Evolutionary conservation across 306 rosid species (phyloP), one percentile per base, ranked within the genome.

Genomic region (Fagus sylvatica): DNA sequence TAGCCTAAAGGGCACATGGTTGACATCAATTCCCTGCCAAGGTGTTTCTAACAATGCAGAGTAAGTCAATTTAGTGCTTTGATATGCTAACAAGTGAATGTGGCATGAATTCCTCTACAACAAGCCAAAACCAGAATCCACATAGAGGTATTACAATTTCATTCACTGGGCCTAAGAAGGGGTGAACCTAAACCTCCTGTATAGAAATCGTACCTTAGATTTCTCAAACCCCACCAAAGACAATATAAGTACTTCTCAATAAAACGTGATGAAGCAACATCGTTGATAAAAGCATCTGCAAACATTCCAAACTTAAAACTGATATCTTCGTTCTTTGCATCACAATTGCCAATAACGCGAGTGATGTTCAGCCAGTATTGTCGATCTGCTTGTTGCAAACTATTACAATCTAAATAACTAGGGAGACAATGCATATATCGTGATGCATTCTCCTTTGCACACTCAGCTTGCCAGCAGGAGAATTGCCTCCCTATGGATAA

Each of bases 201-300:
- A 11, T 56, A 9, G 7, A 57, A 37, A 28, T 3, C 37, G 34
- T 87, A 94, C 98, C 98, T 90, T 73, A 95, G 76, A 85, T 87
- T 92, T 86, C 91, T 83, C 61, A 95, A 79, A 41, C 94, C 94
- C 94, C 94, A 90, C 94, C 94, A 88, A 57, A 90, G 89, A 79
- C 94, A 84, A 77, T 89, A 92, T 59, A 90, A 82, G 74, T 84
- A 95, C 88, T 93, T 92, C 69, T 85, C 87, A 59, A 79, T 53
- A 61, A 94, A 92, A 6, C 12, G 76, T 3, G 94, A 65, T 72
- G 79, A 72, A 80, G 88, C 90, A 71, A 92, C 98, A 3, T 85
- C 95, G 62, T 84, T 84, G 5, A 72, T 60, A 76, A 92, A 89
- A 69, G 97, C 97, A 81, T 83, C 95, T 13, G 90, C 87, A 74